These are phyloP conservation scores for Eragrostis tef DNA, from an alignment of 202 grass and related monocot genomes.

Conservation along the genomic window DNA sequence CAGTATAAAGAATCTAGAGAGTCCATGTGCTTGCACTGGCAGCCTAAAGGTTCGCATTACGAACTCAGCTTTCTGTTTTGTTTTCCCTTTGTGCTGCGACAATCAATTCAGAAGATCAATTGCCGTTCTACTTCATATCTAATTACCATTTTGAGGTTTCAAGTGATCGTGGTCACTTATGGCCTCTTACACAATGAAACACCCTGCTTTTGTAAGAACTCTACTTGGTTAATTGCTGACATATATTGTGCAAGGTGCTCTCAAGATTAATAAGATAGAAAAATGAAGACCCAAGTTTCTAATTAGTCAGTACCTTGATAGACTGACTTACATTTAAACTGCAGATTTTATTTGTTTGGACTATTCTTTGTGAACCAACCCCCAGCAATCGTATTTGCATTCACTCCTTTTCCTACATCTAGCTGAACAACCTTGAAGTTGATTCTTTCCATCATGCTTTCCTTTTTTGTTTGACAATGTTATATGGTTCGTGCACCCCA, in stretches of 20 bases:
- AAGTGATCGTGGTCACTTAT: constrained; percentile 18
- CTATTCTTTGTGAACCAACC: not conserved
- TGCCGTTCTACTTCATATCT: not conserved
- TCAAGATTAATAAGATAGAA: not conserved
- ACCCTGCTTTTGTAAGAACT: not conserved
- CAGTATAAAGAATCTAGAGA: constrained; percentile 71
- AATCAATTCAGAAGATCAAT: constrained; percentile 3
- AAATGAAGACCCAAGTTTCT: no score
- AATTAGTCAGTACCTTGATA: not conserved
- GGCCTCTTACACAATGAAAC: not conserved
- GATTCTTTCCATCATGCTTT: constrained; percentile 19
- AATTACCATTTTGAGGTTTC: constrained; percentile 14
- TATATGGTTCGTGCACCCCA: no score
- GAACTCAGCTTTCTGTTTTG: constrained; percentile 12
- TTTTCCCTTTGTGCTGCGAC: not conserved
- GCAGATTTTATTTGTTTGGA: not conserved
- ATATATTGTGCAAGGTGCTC: not conserved
- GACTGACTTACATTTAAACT: not conserved
- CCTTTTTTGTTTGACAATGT: constrained; percentile 28
- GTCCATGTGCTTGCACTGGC: constrained; percentile 76
- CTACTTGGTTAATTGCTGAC: not conserved
- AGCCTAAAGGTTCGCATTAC: constrained; percentile 76
- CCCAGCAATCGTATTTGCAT: constrained; percentile 19
- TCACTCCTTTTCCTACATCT: constrained; percentile 4
- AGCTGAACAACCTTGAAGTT: constrained; percentile 4